Conservation (phyloP, 2,329 filamentous ascomycete species). For the Akanthomyces muscarius region DNA sequence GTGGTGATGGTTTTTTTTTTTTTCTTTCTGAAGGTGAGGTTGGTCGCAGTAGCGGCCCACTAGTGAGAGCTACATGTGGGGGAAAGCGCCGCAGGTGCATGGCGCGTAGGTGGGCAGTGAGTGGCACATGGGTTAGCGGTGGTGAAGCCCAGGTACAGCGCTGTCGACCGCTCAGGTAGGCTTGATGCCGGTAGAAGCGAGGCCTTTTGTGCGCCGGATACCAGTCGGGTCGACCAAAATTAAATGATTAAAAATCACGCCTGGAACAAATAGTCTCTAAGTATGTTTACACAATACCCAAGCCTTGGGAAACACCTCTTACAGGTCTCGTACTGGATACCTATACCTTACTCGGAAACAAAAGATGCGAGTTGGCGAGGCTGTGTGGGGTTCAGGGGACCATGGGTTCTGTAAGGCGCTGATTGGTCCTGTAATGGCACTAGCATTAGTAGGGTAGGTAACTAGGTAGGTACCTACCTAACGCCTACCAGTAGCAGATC, state of each 20-base stretch:
- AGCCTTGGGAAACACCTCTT: too few species aligned
- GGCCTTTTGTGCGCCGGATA: too few species aligned
- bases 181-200: not conserved
- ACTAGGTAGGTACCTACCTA: too few species aligned
- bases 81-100: not conserved
- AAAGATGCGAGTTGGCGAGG: not conserved
- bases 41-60: not conserved
- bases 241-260: not conserved
- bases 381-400: slow-evolving; percentile 9
- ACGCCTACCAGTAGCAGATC: not conserved
- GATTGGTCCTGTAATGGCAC: not conserved
- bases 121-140: not conserved
- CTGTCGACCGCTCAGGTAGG: not conserved
- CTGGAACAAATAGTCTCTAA: too few species aligned
- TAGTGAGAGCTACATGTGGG: not conserved
- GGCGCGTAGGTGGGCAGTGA: too few species aligned
- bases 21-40: not conserved
- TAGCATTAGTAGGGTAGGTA: not conserved
- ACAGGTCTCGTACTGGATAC: too few species aligned
- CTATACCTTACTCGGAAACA: too few species aligned
- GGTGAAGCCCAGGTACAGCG: not conserved
- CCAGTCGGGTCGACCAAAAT: too few species aligned
- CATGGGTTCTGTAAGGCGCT: not conserved
- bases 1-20: not conserved
- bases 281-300: too few species aligned